phyloP scores from a whole-genome alignment of 2,329 filamentous ascomycete species.

The Beauveria australis region DNA sequence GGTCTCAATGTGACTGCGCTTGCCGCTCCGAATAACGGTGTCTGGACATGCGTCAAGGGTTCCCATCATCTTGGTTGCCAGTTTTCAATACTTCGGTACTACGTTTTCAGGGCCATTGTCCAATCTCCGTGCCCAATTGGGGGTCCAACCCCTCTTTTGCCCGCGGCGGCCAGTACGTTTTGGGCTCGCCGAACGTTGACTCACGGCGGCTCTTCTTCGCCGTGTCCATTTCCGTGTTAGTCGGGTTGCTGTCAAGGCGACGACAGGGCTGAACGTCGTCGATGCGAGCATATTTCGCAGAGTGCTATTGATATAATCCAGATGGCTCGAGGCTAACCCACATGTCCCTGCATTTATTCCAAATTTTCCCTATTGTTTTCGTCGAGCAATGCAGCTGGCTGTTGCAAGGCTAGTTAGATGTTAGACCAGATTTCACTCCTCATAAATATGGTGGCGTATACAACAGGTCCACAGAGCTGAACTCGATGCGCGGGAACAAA shows the following conservation, averaged over 20 bases:
- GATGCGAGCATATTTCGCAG: not conserved
- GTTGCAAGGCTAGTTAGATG: not conserved
- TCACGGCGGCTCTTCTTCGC: not conserved
- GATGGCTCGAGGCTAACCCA: not conserved
- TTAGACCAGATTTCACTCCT: not conserved
- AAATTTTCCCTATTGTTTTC: not conserved
- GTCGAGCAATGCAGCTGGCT: not conserved
- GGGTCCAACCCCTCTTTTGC: not conserved
- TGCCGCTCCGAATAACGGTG: slow-evolving; percentile 7
- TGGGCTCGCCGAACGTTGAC: slow-evolving; percentile 10
- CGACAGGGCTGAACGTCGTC: not conserved
- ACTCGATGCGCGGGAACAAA: not conserved
- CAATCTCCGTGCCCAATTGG: not conserved
- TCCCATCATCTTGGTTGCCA: not conserved
- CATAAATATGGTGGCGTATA: not conserved
- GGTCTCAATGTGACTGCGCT: not conserved
- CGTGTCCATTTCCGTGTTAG: slow-evolving; percentile 1
- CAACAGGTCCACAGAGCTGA: not conserved
- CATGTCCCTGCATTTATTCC: not conserved
- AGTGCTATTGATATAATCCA: not conserved
- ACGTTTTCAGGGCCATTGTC: not conserved
- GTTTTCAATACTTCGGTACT: no score
- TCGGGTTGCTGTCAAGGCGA: not conserved
- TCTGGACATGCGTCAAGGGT: not conserved
- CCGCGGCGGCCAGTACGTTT: slow-evolving; percentile 8